Conservation (phyloP, 2,329 filamentous ascomycete species). For the Zasmidium angulare region DNA sequence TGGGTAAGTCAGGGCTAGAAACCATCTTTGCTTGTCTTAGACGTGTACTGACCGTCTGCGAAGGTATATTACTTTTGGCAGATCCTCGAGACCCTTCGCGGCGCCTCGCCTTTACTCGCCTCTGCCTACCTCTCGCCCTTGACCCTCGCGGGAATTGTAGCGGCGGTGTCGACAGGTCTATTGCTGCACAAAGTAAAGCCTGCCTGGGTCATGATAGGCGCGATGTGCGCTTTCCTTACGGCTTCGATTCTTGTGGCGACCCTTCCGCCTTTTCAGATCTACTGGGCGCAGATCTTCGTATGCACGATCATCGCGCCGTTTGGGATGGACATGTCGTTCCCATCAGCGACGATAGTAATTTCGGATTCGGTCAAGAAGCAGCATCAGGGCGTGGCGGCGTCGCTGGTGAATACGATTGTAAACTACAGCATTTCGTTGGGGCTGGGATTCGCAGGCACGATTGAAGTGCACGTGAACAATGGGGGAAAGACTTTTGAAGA, state of each 20-base stretch:
- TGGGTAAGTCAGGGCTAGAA: not conserved
- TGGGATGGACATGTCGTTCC: constrained; percentile 68
- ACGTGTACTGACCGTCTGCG: too few species aligned
- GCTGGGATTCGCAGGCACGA: constrained; percentile 64
- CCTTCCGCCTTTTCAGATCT: constrained; percentile 56
- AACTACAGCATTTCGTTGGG: constrained; percentile 69
- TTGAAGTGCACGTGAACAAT: constrained; percentile 53
- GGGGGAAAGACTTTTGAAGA: constrained; percentile 38
- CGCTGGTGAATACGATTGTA: constrained; percentile 59
- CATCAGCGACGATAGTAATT: constrained; percentile 61
- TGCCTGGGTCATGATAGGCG: constrained; percentile 39
- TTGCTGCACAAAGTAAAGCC: constrained; percentile 28
- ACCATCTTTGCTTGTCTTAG: constrained; percentile 28
- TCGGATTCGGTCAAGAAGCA: constrained; percentile 51
- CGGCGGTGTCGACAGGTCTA: constrained; percentile 42
- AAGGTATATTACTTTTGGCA: constrained; percentile 44
- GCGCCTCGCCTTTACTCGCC: constrained; percentile 45
- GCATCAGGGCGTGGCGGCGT: constrained; percentile 54
- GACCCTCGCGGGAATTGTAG: constrained; percentile 45
- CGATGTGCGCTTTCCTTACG: constrained; percentile 42
- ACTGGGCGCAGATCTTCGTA: constrained; percentile 66
- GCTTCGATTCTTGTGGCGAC: constrained; percentile 45
- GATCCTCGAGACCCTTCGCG: constrained; percentile 47
- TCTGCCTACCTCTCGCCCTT: constrained; percentile 49
- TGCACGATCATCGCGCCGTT: constrained; percentile 48